Evolutionary conservation across 176 grass and related monocot species (phyloP), one percentile per base, ranked within the genome.

Genomic region (Triticum urartu): DNA sequence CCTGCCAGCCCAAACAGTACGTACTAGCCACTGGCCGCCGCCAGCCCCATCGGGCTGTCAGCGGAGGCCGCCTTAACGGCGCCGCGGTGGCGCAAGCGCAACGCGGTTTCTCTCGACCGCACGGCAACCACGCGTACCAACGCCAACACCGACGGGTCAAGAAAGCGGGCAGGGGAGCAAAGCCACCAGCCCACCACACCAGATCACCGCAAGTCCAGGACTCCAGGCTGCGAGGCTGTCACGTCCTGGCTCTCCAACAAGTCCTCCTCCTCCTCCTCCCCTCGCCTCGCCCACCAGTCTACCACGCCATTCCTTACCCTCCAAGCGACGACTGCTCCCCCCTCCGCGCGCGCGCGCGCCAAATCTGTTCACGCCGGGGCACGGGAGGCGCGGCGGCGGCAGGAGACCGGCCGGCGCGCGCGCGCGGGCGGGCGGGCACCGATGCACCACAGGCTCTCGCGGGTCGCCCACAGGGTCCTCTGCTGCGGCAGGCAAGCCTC

Each of bases 361-460:
- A 17, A 2, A 0, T 52, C 48, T 0, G 48, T 52, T 52, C 40
- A 5, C 45, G 45, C 45, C 45, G 45, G 13, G 47, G 0, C 47
- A 0, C 47, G 47, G 47, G 47, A 50, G 13, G 47, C 13, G 47
- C 47, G 47, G 47, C 47, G 4, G 42, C 43, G 11, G 47, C 47
- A 9, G 12, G 56, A 33, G 62, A 61, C 39, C 79, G 5, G 21
- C 79, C 11, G 42, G 28, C 28, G 28, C 26, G 24, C 36, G n/a
- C 3, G 18, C 0, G 28, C 48, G 36, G 11, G 68, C 63, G 50
- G 30, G 28, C 28, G n/a, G n/a, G 33, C 56, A 66, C 64, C 77
- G 79, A 92, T 92, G 90, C 83, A 90, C 77, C 83, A 80, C 17
- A 93, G 82, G 80, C 68, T 93, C 33, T 81, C 84, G 71, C 80